Evolutionary conservation across 345 rosid species (phyloP).

Genomic region (Hypericum androsaemum): DNA sequence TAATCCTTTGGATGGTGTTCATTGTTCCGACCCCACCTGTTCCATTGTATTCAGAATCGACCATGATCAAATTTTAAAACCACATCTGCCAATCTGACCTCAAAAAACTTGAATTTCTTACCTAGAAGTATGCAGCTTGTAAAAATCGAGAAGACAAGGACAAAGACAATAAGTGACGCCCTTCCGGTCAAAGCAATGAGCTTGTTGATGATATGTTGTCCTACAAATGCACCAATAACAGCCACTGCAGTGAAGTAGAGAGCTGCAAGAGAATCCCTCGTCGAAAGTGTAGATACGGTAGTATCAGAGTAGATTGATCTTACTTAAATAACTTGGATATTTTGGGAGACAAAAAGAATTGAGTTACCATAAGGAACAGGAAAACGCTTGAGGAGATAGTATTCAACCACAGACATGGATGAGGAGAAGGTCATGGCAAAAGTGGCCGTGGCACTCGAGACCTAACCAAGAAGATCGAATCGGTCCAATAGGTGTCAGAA

Average conservation of each 20-base stretch:
- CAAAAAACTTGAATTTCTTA: neutral
- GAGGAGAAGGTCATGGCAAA: slow-evolving; percentile 1
- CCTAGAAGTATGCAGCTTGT: slow-evolving; percentile 10
- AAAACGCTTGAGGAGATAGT: slow-evolving; percentile 2
- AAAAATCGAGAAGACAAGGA: slow-evolving; percentile 11
- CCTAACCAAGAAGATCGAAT: neutral
- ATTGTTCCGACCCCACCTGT: slow-evolving; percentile 3
- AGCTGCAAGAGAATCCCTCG: slow-evolving; percentile 1
- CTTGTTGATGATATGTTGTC: slow-evolving; percentile 4
- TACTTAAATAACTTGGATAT: neutral
- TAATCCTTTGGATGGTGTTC: slow-evolving; percentile 20
- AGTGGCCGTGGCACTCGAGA: neutral
- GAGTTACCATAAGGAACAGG: slow-evolving; percentile 1
- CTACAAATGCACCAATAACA: slow-evolving; percentile 8
- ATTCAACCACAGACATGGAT: slow-evolving; percentile 5
- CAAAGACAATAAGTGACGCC: slow-evolving; percentile 12
- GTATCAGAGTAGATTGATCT: too few species aligned
- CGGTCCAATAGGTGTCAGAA: neutral
- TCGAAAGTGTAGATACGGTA: too few species aligned
- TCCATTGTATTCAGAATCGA: too few species aligned
- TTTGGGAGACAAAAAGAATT: neutral
- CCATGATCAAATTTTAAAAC: too few species aligned
- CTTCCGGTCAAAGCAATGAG: slow-evolving; percentile 6
- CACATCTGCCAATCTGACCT: too few species aligned
- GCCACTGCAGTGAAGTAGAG: slow-evolving; percentile 11